Conservation (phyloP, 1,284 basidiomycete genomes). For the Paramarasmius palmivorus region DNA sequence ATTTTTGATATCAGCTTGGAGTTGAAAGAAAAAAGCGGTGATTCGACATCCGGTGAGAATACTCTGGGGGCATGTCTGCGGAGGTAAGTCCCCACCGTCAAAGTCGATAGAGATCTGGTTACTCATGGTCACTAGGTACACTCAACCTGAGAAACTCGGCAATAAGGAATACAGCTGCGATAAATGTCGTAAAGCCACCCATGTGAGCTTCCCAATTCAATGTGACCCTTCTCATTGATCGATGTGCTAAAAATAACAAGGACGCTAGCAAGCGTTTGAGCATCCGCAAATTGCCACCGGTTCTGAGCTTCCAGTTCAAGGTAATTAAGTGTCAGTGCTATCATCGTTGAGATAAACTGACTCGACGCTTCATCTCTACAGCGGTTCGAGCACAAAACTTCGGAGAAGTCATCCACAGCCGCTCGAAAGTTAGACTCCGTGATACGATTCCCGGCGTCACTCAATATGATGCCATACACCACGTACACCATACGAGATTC, state of each 20-base stretch:
- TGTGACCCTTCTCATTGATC: constrained; percentile 6
- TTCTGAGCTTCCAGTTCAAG: constrained; percentile 95
- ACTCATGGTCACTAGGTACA: constrained; percentile 52
- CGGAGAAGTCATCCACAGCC: constrained; percentile 53
- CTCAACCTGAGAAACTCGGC: constrained; percentile 73
- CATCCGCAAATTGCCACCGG: constrained; percentile 84
- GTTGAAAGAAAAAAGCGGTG: constrained; percentile 61
- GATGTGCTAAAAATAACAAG: constrained; percentile 32
- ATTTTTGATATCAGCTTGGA: constrained; percentile 93
- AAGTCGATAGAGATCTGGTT: background rate
- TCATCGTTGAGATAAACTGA: background rate
- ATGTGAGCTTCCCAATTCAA: constrained; percentile 39
- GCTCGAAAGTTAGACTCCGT: constrained; percentile 86
- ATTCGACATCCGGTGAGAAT: constrained; percentile 41
- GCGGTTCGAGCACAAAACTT: constrained; percentile 90
- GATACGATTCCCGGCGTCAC: constrained; percentile 79
- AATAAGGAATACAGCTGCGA: constrained; percentile 73
- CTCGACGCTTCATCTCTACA: constrained; percentile 30
- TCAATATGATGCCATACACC: constrained; percentile 91
- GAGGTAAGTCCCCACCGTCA: constrained; percentile 42
- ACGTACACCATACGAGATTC: constrained; percentile 53
- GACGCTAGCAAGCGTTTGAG: constrained; percentile 84
- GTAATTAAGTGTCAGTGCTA: constrained; percentile 36
- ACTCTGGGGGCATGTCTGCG: constrained; percentile 71
- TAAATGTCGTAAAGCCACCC: constrained; percentile 69